Conservation (phyloP, 2,329 filamentous ascomycete species). For the Clonostachys solani region DNA sequence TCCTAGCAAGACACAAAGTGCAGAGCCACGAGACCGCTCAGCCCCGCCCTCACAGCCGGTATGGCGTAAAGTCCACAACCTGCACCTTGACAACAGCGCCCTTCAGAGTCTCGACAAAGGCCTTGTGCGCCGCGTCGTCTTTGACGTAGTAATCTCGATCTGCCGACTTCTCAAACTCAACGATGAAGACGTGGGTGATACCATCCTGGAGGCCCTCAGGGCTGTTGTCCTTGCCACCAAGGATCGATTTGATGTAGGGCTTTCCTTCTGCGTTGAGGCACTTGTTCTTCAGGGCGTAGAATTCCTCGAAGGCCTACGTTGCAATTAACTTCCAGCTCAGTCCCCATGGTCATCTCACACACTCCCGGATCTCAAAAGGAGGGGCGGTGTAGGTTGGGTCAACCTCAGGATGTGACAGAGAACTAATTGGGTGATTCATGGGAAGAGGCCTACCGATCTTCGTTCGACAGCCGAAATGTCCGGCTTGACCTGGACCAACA, state of each 20-base stretch:
- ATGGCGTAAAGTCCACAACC: constrained; percentile 52
- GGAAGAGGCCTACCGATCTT: background rate
- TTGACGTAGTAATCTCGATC: constrained; percentile 64
- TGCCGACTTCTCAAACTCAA: constrained; percentile 55
- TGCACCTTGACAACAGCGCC: constrained; percentile 36
- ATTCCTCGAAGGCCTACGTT: background rate
- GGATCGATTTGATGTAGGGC: constrained; percentile 53
- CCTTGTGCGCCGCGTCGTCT: constrained; percentile 58
- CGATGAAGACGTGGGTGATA: constrained; percentile 63
- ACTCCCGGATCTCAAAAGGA: too few relatives aligned
- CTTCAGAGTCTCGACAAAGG: constrained; percentile 30
- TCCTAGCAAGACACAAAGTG: too few relatives aligned
- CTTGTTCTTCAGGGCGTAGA: constrained; percentile 1
- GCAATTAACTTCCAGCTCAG: background rate
- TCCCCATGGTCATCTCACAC: too few relatives aligned
- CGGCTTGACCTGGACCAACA: constrained; percentile 12
- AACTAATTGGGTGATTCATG: background rate
- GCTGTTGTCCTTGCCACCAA: constrained; percentile 56
- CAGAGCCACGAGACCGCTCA: background rate
- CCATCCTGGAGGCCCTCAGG: constrained; percentile 52
- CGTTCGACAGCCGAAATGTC: constrained; percentile 3
- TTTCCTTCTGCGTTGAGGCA: background rate
- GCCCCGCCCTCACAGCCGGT: background rate
- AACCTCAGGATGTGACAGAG: too few relatives aligned
- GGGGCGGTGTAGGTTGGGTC: too few relatives aligned